Evolutionary conservation across 2,329 filamentous ascomycete genomes (phyloP).

Genomic region (Teratosphaeria nubilosa): DNA sequence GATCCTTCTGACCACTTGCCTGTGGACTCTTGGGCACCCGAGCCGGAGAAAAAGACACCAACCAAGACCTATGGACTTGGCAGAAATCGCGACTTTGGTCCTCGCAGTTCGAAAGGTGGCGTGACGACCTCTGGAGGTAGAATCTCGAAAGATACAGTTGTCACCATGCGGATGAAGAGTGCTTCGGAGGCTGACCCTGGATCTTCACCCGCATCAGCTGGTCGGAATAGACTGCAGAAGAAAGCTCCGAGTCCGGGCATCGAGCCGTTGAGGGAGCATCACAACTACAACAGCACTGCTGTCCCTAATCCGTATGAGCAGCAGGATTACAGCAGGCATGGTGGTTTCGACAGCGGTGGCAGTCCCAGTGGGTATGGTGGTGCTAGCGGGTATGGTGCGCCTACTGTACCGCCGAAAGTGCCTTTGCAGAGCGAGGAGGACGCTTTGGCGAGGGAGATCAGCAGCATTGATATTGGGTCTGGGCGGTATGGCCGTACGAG

Average conservation of each 20-base stretch:
- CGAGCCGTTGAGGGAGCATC: conserved; percentile 28
- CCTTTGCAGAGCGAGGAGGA: conserved; percentile 41
- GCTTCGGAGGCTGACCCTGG: conserved; percentile 26
- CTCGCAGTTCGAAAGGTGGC: conserved; percentile 13
- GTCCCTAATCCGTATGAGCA: conserved; percentile 42
- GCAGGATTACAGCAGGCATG: conserved; percentile 35
- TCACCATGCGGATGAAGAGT: conserved; percentile 22
- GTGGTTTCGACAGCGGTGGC: not conserved
- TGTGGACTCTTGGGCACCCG: conserved; percentile 66
- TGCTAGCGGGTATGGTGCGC: conserved; percentile 27
- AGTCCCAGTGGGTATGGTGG: not conserved
- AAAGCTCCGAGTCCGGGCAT: conserved; percentile 29
- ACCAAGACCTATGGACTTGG: conserved; percentile 26
- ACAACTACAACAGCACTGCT: conserved; percentile 31
- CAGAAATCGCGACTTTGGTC: conserved; percentile 24
- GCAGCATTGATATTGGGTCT: conserved; percentile 26
- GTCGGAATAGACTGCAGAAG: conserved; percentile 56
- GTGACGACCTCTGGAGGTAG: conserved; percentile 7
- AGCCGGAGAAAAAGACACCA: conserved; percentile 53
- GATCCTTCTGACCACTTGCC: conserved; percentile 75
- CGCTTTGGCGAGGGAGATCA: conserved; percentile 63
- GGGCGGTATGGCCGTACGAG: not conserved
- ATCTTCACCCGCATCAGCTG: conserved; percentile 22
- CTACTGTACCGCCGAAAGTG: conserved; percentile 62
- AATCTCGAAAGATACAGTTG: conserved; percentile 21